These are phyloP conservation scores for Ogataea zsoltii DNA, from an alignment of 805 yeast species.

Conservation along the genomic window DNA sequence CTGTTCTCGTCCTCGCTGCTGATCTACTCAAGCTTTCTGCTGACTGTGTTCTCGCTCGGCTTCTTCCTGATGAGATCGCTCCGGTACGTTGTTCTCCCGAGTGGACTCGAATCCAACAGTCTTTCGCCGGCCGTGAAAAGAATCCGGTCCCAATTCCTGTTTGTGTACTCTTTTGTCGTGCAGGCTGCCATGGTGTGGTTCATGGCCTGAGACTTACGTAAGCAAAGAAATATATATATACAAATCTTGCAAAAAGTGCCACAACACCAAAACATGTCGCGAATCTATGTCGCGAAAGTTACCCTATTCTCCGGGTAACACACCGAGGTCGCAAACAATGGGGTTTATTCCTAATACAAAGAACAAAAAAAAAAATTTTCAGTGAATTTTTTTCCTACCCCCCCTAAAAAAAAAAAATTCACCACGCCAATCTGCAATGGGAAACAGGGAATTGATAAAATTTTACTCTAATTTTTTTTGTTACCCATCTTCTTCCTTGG, in stretches of 20 bases:
- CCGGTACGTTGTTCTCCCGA: constrained; percentile 67
- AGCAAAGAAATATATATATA: background rate
- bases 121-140: constrained; percentile 69
- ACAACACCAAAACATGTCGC: too few species aligned
- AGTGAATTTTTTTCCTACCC: constrained; percentile 3
- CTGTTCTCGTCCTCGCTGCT: constrained; percentile 35
- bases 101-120: constrained; percentile 53
- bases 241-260: too few species aligned
- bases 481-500: background rate
- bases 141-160: constrained; percentile 82
- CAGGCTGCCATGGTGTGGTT: constrained; percentile 78
- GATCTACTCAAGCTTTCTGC: constrained; percentile 41
- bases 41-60: constrained; percentile 58
- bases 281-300: background rate
- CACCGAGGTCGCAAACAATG: constrained; percentile 1
- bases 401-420: background rate
- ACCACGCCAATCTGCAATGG: constrained; percentile 2
- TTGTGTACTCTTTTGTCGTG: constrained; percentile 77
- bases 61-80: constrained; percentile 70
- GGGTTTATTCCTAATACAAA: background rate
- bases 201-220: constrained; percentile 41
- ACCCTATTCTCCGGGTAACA: too few species aligned
- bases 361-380: constrained; percentile 2
- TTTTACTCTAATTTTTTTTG: constrained; percentile 4
- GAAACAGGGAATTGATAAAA: constrained; percentile 2